phyloP scores from a whole-genome alignment of 2,329 filamentous ascomycete genomes.

The Aspergillus vadensis region DNA sequence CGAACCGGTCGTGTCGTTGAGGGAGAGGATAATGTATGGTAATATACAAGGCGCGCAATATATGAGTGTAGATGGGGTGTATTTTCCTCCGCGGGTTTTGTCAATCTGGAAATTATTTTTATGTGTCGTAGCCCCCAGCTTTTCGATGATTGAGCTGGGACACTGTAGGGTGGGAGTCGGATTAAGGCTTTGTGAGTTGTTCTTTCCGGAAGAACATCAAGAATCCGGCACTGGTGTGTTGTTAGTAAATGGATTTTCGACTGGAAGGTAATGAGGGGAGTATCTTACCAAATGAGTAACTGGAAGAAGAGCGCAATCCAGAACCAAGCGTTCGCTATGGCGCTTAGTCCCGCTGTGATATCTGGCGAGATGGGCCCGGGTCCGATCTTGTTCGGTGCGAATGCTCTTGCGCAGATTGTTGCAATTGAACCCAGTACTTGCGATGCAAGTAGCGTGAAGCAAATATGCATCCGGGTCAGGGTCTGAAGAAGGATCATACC shows the following conservation, averaged over 20 bases:
- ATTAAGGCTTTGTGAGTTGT: conserved; percentile 47
- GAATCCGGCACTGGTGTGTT: conserved; percentile 38
- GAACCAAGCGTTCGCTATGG: conserved; percentile 57
- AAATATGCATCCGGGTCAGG: conserved; percentile 65
- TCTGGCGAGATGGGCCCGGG: conserved; percentile 66
- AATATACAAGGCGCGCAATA: conserved; percentile 6
- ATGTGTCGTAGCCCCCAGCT: neutral
- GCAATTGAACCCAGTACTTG: conserved; percentile 64
- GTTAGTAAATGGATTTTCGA: conserved; percentile 3
- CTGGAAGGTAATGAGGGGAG: neutral
- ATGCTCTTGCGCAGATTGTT: conserved; percentile 63
- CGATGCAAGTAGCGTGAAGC: conserved; percentile 61
- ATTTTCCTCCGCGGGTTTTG: neutral
- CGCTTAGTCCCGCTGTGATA: conserved; percentile 52
- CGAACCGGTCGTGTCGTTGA: neutral
- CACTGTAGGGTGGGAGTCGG: neutral
- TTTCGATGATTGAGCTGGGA: neutral
- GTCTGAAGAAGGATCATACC: conserved; percentile 70
- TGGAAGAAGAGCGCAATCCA: conserved; percentile 63
- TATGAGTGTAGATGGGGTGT: neutral
- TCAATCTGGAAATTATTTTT: neutral
- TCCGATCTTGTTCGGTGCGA: conserved; percentile 62
- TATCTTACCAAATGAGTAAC: conserved; percentile 58
- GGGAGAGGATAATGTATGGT: neutral
- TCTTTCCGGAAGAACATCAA: conserved; percentile 50